A percentile compares a stretch with the other conserved stretches of the same genome.
Conservation (phyloP, 176 grass and related monocot genomes). For the Ampelocalamus luodianensis region DNA sequence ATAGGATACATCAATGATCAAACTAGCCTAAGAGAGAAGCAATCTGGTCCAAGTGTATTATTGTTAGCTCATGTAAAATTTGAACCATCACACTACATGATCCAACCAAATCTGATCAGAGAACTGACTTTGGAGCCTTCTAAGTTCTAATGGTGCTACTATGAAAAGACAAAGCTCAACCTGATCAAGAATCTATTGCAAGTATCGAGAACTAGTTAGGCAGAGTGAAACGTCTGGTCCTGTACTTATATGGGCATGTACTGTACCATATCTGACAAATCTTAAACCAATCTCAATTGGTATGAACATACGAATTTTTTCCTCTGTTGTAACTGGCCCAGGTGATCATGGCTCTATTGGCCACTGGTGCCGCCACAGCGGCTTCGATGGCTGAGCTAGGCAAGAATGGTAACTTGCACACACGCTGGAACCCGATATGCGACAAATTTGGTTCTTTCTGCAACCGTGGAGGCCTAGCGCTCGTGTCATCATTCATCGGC, state of each 20-base stretch:
- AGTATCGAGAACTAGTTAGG: constrained; percentile 48
- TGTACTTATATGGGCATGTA: constrained; percentile 2
- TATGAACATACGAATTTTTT: neutral
- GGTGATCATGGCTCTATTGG: constrained; percentile 68
- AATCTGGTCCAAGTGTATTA: constrained; percentile 2
- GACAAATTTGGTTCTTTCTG: constrained; percentile 81
- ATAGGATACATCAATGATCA: neutral
- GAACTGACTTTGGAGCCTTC: neutral
- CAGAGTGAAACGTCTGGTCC: constrained; percentile 40
- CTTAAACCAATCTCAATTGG: neutral
- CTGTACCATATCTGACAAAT: constrained; percentile 33
- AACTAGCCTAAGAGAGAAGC: neutral
- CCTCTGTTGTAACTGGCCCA: constrained; percentile 33
- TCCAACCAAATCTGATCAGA: constrained; percentile 25
- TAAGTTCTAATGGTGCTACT: neutral
- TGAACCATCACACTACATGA: constrained; percentile 1
- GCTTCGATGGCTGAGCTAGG: constrained; percentile 73
- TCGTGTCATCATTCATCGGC: constrained; percentile 60
- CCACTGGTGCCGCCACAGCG: constrained; percentile 58
- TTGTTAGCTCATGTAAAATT: neutral
- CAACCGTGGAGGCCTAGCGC: constrained; percentile 57
- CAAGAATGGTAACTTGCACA: constrained; percentile 78
- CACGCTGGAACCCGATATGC: constrained; percentile 85
- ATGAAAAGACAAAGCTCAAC: constrained; percentile 6
- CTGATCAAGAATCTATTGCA: constrained; percentile 44